phyloP scores from a whole-genome alignment of 495 filamentous ascomycete genomes.

The Clavariopsis aquatica region DNA sequence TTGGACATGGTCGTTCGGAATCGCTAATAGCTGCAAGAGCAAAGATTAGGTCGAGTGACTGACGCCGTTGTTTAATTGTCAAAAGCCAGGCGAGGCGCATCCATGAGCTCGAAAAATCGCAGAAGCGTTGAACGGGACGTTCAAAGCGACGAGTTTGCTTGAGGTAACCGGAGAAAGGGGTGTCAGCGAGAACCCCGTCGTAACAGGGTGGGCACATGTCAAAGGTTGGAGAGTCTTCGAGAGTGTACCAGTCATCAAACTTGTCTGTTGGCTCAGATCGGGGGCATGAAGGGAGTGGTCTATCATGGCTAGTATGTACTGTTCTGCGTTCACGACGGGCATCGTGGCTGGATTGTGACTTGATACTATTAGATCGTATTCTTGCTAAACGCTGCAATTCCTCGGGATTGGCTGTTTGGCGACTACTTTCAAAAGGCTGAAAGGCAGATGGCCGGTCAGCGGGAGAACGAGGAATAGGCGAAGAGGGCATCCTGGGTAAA shows the following conservation, averaged over 20 bases:
- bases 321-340: constrained; percentile 21
- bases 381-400: constrained; percentile 25
- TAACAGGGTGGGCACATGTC: constrained; percentile 68
- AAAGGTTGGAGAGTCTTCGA: constrained; percentile 56
- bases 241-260: constrained; percentile 66
- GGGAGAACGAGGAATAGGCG: constrained; percentile 18
- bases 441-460: constrained; percentile 14
- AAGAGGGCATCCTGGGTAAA: constrained; percentile 12
- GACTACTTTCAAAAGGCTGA: constrained; percentile 10
- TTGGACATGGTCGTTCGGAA: constrained; percentile 53
- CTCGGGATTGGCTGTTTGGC: constrained; percentile 20
- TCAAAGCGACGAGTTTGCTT: constrained; percentile 50
- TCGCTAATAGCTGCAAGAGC: constrained; percentile 51
- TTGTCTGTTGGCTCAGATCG: constrained; percentile 52
- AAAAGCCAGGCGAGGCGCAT: constrained; percentile 67
- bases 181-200: constrained; percentile 54
- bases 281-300: constrained; percentile 55
- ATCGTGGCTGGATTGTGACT: constrained; percentile 34
- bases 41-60: constrained; percentile 58
- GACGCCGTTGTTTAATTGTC: constrained; percentile 57
- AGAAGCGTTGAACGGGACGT: constrained; percentile 50
- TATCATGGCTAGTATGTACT: constrained; percentile 12
- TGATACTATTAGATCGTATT: constrained; percentile 20
- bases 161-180: constrained; percentile 56
- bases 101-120: constrained; percentile 66